These are phyloP conservation scores for Backusella sp. DNA, from an alignment of 192 early-diverging fungal species.

Conservation along the genomic window DNA sequence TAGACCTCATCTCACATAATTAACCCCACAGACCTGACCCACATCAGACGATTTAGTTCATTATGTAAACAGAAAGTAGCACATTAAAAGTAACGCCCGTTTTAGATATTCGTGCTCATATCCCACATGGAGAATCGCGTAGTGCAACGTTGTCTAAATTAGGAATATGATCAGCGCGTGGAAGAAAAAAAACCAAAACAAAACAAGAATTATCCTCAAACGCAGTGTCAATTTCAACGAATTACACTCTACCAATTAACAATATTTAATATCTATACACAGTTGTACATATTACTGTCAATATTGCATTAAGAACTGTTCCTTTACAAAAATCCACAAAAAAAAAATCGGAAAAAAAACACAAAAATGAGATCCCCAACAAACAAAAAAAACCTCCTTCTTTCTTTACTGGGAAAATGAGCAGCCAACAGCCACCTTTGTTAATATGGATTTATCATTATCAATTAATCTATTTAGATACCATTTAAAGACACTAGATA, in stretches of 20 bases:
- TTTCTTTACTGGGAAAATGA: not conserved
- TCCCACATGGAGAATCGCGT: conserved; percentile 2
- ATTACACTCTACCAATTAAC: not conserved
- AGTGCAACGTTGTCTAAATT: not conserved
- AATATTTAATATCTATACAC: not conserved
- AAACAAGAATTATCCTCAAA: conserved; percentile 1
- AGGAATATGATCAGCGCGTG: conserved; percentile 8
- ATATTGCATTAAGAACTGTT: not conserved
- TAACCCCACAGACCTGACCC: conserved; percentile 3
- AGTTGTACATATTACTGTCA: not conserved
- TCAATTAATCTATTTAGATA: conserved; percentile 1
- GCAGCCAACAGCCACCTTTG: not conserved
- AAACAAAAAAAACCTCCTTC: not conserved
- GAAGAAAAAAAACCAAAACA: not conserved
- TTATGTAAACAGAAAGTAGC: not conserved
- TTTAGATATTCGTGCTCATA: conserved; percentile 7
- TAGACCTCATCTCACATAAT: not conserved
- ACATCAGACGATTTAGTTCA: not conserved
- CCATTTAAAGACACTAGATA: not conserved
- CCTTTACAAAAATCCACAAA: not conserved
- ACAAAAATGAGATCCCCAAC: not conserved
- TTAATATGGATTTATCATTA: not conserved
- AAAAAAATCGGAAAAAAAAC: not conserved
- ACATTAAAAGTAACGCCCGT: not conserved
- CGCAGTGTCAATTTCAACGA: conserved; percentile 3